Conservation (phyloP, 2,329 filamentous ascomycete species). For the Colletotrichum lini region DNA sequence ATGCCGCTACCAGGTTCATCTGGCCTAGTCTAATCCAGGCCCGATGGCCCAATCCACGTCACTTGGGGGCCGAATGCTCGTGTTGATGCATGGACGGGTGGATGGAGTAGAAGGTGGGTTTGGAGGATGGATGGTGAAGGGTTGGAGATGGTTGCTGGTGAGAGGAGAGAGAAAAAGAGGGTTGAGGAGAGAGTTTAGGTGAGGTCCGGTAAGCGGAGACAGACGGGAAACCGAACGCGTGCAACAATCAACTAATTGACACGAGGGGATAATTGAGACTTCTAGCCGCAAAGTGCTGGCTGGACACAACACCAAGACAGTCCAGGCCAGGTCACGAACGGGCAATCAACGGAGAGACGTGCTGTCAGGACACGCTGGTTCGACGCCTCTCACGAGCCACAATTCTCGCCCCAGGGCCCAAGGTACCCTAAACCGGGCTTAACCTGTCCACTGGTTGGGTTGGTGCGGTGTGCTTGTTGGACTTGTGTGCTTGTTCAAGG, state of each 20-base stretch:
- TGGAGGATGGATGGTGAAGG: slow-evolving; percentile 8
- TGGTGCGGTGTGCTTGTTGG: neutral
- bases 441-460: neutral
- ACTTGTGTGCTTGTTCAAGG: neutral
- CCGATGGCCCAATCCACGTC: slow-evolving; percentile 30
- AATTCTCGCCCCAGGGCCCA: neutral
- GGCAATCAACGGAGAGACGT: slow-evolving; percentile 6
- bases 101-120: neutral
- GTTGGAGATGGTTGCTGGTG: slow-evolving; percentile 2
- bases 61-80: slow-evolving; percentile 21
- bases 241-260: slow-evolving; percentile 30
- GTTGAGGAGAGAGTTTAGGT: neutral
- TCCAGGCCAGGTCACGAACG: neutral
- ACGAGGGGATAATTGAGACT: neutral
- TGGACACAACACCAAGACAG: slow-evolving; percentile 7
- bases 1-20: slow-evolving; percentile 18
- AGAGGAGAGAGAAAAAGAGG: neutral
- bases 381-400: slow-evolving; percentile 18
- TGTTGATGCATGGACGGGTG: slow-evolving; percentile 4
- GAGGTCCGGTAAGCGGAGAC: neutral
- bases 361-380: slow-evolving; percentile 1
- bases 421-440: slow-evolving; percentile 8
- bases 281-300: neutral
- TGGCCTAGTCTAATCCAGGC: slow-evolving; percentile 29
- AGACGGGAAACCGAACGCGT: slow-evolving; percentile 13